A percentile compares a stretch with the other conserved stretches of the same genome.
phyloP scores from a whole-genome alignment of 768 basidiomycete genomes.

The Polyporus arcularius region DNA sequence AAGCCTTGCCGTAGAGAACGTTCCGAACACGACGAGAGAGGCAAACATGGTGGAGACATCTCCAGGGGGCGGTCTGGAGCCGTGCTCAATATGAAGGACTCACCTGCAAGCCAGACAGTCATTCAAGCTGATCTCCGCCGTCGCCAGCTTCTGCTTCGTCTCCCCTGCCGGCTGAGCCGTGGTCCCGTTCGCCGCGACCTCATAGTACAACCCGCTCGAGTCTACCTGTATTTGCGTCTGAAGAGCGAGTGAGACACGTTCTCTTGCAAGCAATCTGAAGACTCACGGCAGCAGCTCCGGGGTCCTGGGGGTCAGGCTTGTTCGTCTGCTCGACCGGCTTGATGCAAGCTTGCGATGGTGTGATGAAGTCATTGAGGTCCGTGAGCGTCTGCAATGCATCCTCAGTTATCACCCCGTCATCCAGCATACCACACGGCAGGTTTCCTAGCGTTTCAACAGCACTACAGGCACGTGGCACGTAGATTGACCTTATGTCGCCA shows the following conservation, averaged over 20 bases:
- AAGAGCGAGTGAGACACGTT: conserved; percentile 12
- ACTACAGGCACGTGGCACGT: too few species aligned
- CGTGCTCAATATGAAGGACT: conserved; percentile 25
- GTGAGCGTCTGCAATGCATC: conserved; percentile 68
- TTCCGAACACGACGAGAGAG: too few species aligned
- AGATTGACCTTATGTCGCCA: too few species aligned
- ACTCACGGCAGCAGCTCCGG: conserved; percentile 46
- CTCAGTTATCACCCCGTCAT: background rate
- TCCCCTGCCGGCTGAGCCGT: conserved; percentile 17
- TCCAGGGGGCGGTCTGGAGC: too few species aligned
- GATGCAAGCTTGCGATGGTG: conserved; percentile 95
- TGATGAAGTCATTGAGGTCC: conserved; percentile 96
- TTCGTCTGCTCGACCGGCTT: conserved; percentile 79
- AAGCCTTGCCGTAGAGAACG: too few species aligned
- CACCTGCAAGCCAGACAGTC: conserved; percentile 99
- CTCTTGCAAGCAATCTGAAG: conserved; percentile 24
- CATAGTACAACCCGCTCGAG: conserved; percentile 82
- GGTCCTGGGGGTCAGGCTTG: conserved; percentile 41
- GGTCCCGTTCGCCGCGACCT: conserved; percentile 50
- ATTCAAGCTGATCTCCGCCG: conserved; percentile 94
- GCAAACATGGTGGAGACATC: too few species aligned
- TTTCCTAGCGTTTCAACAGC: too few species aligned
- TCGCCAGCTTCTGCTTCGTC: conserved; percentile 68
- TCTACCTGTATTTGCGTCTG: conserved; percentile 95
- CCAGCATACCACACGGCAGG: background rate